A percentile compares a stretch with the other conserved stretches of the same genome.
Conservation (phyloP, 352 stramenopile genomes). For the Phytophthora kernoviae region DNA sequence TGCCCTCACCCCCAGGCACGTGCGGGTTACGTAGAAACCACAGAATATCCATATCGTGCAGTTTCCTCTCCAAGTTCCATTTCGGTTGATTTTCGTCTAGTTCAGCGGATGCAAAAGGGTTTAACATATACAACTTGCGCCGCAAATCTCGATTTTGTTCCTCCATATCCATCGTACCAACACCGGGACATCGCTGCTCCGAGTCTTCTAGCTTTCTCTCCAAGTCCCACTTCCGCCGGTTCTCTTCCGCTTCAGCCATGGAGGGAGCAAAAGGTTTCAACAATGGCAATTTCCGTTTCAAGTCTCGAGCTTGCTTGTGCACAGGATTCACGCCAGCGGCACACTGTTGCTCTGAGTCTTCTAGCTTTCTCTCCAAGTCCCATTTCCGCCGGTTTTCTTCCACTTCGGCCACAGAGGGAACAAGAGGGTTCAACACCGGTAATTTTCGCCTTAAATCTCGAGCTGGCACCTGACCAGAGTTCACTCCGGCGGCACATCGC, state of each 20-base stretch:
- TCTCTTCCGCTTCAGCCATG: constrained; percentile 10
- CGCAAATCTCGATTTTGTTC: constrained; percentile 7
- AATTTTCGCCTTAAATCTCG: constrained; percentile 18
- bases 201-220: constrained; percentile 15
- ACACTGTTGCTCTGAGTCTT: constrained; percentile 1
- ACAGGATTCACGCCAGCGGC: neutral
- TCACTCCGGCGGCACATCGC: neutral
- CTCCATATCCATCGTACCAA: neutral
- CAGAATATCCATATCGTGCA: constrained; percentile 12
- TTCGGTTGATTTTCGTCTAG: constrained; percentile 22
- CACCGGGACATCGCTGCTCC: neutral
- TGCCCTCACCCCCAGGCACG: neutral
- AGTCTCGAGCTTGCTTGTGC: constrained; percentile 1
- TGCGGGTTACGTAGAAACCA: constrained; percentile 8
- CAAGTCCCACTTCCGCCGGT: constrained; percentile 29
- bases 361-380: constrained; percentile 22
- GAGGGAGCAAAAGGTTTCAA: constrained; percentile 11
- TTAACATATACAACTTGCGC: constrained; percentile 7
- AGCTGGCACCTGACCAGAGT: neutral
- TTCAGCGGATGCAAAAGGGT: constrained; percentile 9
- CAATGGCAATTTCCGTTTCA: constrained; percentile 8
- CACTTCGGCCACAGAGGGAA: constrained; percentile 22
- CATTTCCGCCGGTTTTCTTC: constrained; percentile 31
- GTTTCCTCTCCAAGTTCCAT: constrained; percentile 24
- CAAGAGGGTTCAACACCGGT: constrained; percentile 14